Conservation (phyloP, 2,329 filamentous ascomycete species). For the Paecilomyces sp. region DNA sequence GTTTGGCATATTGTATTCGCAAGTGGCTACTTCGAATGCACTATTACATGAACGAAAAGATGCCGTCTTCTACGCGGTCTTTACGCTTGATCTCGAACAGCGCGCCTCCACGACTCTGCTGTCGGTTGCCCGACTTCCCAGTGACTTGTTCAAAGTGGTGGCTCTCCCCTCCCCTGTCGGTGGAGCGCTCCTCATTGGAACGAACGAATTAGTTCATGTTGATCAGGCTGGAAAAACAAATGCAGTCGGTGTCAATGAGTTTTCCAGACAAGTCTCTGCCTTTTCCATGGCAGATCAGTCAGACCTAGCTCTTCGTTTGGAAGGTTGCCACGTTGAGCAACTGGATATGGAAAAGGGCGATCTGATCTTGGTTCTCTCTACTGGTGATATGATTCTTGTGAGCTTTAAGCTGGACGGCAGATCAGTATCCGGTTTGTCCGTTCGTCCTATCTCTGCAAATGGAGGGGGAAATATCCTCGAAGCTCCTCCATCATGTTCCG, state of each 20-base stretch:
- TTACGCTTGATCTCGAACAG: conserved; percentile 89
- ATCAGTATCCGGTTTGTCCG: conserved; percentile 77
- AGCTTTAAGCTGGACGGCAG: conserved; percentile 84
- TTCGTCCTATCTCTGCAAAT: conserved; percentile 58
- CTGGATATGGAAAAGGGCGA: conserved; percentile 73
- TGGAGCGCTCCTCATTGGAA: conserved; percentile 76
- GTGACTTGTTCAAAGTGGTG: conserved; percentile 76
- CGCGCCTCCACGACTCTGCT: conserved; percentile 87
- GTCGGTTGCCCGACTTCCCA: conserved; percentile 76
- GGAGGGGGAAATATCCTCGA: conserved; percentile 58
- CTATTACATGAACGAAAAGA: conserved; percentile 72
- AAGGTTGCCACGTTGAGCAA: conserved; percentile 70
- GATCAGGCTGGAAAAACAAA: conserved; percentile 93
- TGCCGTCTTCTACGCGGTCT: conserved; percentile 83
- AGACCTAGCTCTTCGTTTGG: conserved; percentile 68
- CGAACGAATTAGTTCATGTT: conserved; percentile 88
- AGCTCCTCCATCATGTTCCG: conserved; percentile 60
- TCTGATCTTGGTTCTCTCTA: conserved; percentile 71
- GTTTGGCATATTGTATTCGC: conserved; percentile 85
- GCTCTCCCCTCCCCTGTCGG: conserved; percentile 80
- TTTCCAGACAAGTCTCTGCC: conserved; percentile 72
- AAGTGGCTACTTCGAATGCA: conserved; percentile 63
- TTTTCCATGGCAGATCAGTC: conserved; percentile 86
- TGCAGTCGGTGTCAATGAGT: conserved; percentile 86
- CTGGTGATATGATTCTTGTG: conserved; percentile 67